Conservation (phyloP, 139 green algal genomes). For the Raphidocelis subcapitata region DNA sequence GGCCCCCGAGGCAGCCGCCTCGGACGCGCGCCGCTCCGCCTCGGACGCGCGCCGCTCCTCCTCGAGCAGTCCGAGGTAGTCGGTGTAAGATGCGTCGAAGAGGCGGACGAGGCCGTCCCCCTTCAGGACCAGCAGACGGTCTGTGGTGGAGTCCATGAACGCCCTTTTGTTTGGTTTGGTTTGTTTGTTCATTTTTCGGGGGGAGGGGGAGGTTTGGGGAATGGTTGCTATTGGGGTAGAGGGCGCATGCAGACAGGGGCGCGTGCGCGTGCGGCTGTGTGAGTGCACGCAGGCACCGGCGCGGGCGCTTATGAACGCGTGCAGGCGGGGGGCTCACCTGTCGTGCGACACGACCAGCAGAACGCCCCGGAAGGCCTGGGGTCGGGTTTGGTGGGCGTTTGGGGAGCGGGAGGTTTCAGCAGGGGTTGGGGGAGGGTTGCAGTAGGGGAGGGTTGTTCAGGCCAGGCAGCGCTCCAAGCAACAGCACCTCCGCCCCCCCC, state of each 20-base stretch:
- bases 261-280: no score
- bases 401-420: not conserved
- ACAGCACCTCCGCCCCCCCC: not conserved
- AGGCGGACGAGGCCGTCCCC: slow-evolving; percentile 64
- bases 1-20: not conserved
- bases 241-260: no score
- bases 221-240: no score
- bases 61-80: slow-evolving; percentile 49
- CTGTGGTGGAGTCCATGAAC: slow-evolving; percentile 74
- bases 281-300: no score
- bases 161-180: no score
- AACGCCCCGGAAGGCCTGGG: slow-evolving; percentile 51
- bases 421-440: not conserved
- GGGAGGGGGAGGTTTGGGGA: no score
- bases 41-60: slow-evolving; percentile 32
- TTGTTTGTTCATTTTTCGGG: no score
- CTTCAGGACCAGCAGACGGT: slow-evolving; percentile 70
- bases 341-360: slow-evolving; percentile 78
- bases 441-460: not conserved
- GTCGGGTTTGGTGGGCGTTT: slow-evolving; percentile 30
- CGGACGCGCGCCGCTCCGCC: not conserved
- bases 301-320: no score
- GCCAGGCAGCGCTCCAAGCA: no score
- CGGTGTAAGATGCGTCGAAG: slow-evolving; percentile 61
- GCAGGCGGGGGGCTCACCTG: no score